Evolutionary conservation across 495 filamentous ascomycete species (phyloP), one percentile per base, ranked within the genome.

Genomic region (Penicillium psychrofluorescens): DNA sequence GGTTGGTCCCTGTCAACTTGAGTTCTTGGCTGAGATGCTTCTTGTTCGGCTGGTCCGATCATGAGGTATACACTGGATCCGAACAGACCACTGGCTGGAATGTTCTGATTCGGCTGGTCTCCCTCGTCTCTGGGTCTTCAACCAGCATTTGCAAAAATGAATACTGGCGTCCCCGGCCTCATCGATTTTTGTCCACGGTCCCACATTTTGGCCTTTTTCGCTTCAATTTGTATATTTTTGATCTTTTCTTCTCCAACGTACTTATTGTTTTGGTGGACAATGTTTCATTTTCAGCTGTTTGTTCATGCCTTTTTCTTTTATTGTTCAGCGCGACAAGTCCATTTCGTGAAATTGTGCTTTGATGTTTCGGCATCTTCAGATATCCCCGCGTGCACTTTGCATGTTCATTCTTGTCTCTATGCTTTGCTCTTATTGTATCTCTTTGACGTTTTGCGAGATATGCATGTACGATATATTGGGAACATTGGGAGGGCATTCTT

Each of bases 381-480:
- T 10, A 58, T 58, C 49, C 49, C 55, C 55, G 46, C 45, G 44
- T 49, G 43, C 45, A 44, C 46, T 48, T 55, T 15, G 37, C 39
- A 29, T 45, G 41, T 37, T 46, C 29, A 45, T 43, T 58, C 38
- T 43, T 38, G 37, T 46, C 35, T 36, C 44, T 54, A 38, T 38
- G 45, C 39, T 36, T 37, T 36, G 37, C 29, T 37, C 12, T 31
- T 51, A 46, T 42, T 44, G 29, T 12, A 29, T 48, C 41, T n/a
- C n/a, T 41, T 35, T 50, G 50, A 53, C 49, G 53, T 57, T 59
- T 31, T 45, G 36, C 38, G 42, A 16, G n/a, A 32, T 41, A 29
- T 39, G 30, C 30, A 34, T 61, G 57, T 61, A 61, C 43, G 45
- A 55, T 58, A 22, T 22, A 61, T 36, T 41, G 38, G 37, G 39